phyloP scores from a whole-genome alignment of 202 grass and related monocot species.

The Setaria italica region DNA sequence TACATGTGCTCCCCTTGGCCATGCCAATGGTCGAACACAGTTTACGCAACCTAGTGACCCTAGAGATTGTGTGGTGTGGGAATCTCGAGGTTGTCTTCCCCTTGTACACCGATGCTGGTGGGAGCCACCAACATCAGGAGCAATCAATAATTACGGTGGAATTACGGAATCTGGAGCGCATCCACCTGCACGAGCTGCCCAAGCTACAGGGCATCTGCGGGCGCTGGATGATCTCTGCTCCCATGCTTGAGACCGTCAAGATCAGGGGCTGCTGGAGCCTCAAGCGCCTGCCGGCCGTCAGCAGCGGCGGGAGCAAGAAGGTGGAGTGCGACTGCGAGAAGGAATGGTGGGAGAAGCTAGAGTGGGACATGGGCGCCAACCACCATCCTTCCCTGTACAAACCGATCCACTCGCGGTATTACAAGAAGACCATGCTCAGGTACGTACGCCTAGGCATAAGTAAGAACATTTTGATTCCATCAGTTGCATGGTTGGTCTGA shows the following conservation, averaged over 20 bases:
- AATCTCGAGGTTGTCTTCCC: not conserved
- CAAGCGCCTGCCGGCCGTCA: not conserved
- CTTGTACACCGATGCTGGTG: rapidly evolving
- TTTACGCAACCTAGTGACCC: not conserved
- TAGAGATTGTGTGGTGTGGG: not conserved
- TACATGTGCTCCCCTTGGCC: conserved; percentile 1
- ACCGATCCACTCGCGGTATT: not conserved
- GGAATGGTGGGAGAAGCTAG: conserved; percentile 23
- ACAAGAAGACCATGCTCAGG: conserved; percentile 8
- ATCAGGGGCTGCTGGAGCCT: conserved; percentile 27
- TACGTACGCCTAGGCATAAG: too few relatives aligned
- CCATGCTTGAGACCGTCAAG: not conserved
- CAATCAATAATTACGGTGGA: too few relatives aligned
- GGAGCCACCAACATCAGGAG: too few relatives aligned
- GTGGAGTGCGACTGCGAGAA: conserved; percentile 28
- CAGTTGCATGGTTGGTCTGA: too few relatives aligned
- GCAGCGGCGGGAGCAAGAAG: too few relatives aligned
- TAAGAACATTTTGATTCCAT: too few relatives aligned
- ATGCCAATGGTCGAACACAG: too few relatives aligned
- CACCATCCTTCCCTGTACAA: not conserved
- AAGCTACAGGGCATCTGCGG: not conserved
- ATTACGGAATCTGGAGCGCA: not conserved
- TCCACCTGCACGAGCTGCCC: conserved; percentile 28
- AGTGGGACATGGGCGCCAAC: not conserved
- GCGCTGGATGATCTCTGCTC: not conserved